Conservation (phyloP, 1,284 basidiomycete genomes). For the Acaromyces ingoldii region DNA sequence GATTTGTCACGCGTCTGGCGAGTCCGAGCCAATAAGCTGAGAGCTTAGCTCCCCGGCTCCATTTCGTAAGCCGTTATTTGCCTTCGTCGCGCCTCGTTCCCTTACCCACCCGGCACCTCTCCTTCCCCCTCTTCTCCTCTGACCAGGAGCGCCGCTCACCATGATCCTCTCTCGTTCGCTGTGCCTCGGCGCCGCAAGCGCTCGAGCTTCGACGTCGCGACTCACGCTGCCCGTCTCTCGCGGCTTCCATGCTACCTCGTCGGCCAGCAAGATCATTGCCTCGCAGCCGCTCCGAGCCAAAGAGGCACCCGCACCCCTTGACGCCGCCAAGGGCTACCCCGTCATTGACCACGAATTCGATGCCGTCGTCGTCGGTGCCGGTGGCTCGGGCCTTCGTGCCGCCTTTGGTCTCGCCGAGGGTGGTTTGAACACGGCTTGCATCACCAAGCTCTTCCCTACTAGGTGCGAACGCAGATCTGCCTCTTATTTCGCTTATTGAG, state of each 20-base stretch:
- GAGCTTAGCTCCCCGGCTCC: no score
- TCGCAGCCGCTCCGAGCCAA: constrained; percentile 75
- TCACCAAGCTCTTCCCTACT: constrained; percentile 99
- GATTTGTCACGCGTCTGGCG: no score
- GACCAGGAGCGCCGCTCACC: not conserved
- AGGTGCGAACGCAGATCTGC: no score
- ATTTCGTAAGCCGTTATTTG: no score
- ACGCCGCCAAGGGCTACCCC: constrained; percentile 66
- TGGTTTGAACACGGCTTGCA: constrained; percentile 87
- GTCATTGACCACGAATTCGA: constrained; percentile 78
- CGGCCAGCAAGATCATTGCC: constrained; percentile 60
- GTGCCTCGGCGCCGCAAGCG: not conserved
- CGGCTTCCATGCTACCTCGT: constrained; percentile 36
- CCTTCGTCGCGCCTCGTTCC: not conserved
- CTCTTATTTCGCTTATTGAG: no score
- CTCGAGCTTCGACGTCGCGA: constrained; percentile 7
- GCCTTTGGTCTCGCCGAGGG: constrained; percentile 98
- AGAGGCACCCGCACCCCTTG: constrained; percentile 60
- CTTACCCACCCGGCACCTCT: not conserved
- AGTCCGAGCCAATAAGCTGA: no score
- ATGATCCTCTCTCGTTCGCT: constrained; percentile 8
- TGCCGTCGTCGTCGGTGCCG: constrained; percentile 62
- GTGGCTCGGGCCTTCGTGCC: constrained; percentile 94
- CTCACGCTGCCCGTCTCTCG: constrained; percentile 3
- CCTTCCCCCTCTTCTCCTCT: not conserved